Evolutionary conservation across 768 basidiomycete genomes (phyloP).

Genomic region (Psilocybe tampanensis): DNA sequence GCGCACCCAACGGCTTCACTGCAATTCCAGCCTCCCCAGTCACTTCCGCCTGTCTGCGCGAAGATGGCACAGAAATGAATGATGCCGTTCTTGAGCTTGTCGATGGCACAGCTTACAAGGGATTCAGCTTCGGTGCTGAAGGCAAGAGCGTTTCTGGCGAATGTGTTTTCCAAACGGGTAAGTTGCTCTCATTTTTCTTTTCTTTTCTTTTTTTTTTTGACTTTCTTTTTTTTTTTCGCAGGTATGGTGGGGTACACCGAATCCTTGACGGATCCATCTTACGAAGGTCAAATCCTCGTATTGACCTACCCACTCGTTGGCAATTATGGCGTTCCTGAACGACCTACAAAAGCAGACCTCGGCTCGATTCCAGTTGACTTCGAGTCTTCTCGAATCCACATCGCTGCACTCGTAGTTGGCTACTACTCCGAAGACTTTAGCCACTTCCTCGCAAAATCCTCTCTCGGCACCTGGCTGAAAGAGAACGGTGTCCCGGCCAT

Average conservation of each 20-base stretch:
- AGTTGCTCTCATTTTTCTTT: conserved; percentile 26
- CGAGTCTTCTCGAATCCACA: conserved; percentile 94
- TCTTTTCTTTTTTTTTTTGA: conserved; percentile 11
- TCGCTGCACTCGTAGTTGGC: conserved; percentile 89
- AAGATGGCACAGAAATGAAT: conserved; percentile 28
- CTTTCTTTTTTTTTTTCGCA: conserved; percentile 34
- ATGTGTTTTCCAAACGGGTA: conserved; percentile 99
- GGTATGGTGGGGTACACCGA: conserved; percentile 99
- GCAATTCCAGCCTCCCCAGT: conserved; percentile 38
- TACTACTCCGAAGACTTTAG: conserved; percentile 94
- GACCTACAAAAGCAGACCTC: conserved; percentile 44
- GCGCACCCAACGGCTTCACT: conserved; percentile 41
- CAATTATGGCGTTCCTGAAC: conserved; percentile 94
- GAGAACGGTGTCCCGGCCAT: conserved; percentile 94
- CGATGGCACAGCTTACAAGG: conserved; percentile 87
- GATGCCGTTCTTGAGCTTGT: conserved; percentile 86
- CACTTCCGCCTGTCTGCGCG: conserved; percentile 31
- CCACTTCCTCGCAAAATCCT: conserved; percentile 90
- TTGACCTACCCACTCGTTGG: conserved; percentile 97
- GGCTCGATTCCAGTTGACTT: conserved; percentile 74
- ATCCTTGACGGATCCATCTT: conserved; percentile 97
- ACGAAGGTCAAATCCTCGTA: conserved; percentile 96
- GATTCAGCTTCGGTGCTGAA: conserved; percentile 92
- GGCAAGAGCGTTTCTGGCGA: conserved; percentile 92
- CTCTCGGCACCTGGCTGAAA: conserved; percentile 90